These are phyloP conservation scores for Arxiozyma slooffiae DNA, from an alignment of 1,139 yeast species.

Conservation along the genomic window DNA sequence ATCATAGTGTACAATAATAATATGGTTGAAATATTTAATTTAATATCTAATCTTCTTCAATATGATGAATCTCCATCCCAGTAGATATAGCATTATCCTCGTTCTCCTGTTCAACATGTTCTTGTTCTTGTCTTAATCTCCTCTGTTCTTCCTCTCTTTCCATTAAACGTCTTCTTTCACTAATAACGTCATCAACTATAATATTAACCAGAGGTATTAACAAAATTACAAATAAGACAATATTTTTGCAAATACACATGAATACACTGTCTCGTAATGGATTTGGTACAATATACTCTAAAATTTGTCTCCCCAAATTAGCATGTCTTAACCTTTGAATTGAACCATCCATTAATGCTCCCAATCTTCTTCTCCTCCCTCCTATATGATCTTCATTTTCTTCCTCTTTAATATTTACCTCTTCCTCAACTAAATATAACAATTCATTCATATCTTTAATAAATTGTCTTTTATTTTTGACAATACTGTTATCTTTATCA, in stretches of 20 bases:
- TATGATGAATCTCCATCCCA: background rate
- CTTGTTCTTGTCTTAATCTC: background rate
- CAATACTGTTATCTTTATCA: background rate
- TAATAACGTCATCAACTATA: slow-evolving; percentile 12
- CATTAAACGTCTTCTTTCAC: slow-evolving; percentile 4
- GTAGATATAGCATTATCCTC: background rate
- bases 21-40: background rate
- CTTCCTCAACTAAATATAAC: background rate
- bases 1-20: no score
- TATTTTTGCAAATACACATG: slow-evolving; percentile 16
- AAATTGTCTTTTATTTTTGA: background rate
- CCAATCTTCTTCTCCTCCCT: background rate
- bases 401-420: background rate
- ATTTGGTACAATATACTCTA: slow-evolving; percentile 17
- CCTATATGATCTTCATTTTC: background rate
- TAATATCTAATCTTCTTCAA: background rate
- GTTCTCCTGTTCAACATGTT: background rate
- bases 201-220: slow-evolving; percentile 17
- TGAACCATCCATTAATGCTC: background rate
- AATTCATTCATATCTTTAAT: background rate
- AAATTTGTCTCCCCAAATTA: background rate
- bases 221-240: slow-evolving; percentile 17
- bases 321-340: background rate
- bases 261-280: slow-evolving; percentile 16
- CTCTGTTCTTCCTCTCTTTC: slow-evolving; percentile 4